Evolutionary conservation across 352 stramenopile species (phyloP).

Genomic region (Phytophthora cryptogea): DNA sequence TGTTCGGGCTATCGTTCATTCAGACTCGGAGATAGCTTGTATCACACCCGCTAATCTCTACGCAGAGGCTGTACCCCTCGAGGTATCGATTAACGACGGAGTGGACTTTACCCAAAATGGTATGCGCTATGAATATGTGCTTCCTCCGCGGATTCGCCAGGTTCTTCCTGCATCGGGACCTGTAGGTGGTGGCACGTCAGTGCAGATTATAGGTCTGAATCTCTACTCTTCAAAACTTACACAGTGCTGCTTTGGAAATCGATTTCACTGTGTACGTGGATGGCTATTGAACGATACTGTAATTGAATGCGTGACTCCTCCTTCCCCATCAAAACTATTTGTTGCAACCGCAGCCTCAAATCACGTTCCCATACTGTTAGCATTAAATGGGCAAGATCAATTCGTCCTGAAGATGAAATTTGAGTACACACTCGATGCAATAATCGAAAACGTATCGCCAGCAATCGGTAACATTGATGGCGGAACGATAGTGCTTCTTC

Average conservation of each 20-base stretch:
- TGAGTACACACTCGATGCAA: conserved; percentile 56
- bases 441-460: conserved; percentile 52
- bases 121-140: conserved; percentile 65
- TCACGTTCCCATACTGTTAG: conserved; percentile 56
- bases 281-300: conserved; percentile 40
- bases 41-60: conserved; percentile 38
- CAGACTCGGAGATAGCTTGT: conserved; percentile 44
- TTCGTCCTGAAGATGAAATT: conserved; percentile 47
- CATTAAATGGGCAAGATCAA: conserved; percentile 83
- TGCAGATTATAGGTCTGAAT: conserved; percentile 57
- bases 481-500: conserved; percentile 59
- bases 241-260: conserved; percentile 68
- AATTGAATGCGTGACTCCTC: conserved; percentile 40
- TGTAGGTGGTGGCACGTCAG: conserved; percentile 49
- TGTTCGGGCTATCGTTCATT: conserved; percentile 48
- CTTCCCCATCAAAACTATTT: conserved; percentile 33
- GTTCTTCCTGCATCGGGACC: conserved; percentile 54
- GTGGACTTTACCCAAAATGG: conserved; percentile 86
- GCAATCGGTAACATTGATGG: conserved; percentile 46
- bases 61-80: conserved; percentile 48
- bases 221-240: conserved; percentile 62
- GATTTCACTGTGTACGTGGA: conserved; percentile 39
- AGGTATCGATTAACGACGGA: conserved; percentile 88
- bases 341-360: conserved; percentile 20
- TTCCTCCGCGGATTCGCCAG: conserved; percentile 47